These are phyloP conservation scores for Lactarius tabidus DNA, from an alignment of 768 basidiomycete genomes.

Conservation along the genomic window DNA sequence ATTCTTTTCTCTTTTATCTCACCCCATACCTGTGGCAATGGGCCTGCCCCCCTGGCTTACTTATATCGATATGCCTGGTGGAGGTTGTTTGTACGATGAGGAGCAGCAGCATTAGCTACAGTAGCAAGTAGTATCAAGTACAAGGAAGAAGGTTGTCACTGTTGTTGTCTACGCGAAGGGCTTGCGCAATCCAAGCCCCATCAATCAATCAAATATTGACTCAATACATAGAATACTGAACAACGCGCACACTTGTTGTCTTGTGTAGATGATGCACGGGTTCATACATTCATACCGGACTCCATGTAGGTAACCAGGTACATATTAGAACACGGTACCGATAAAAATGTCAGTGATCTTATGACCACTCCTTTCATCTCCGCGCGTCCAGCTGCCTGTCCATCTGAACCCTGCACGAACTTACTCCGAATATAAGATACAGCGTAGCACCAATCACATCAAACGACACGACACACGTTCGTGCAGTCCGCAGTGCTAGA, in stretches of 20 bases:
- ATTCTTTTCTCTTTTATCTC: conserved; percentile 5
- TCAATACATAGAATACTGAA: conserved; percentile 30
- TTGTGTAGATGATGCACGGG: background rate
- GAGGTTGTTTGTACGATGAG: conserved; percentile 14
- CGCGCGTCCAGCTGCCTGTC: background rate
- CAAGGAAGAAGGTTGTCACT: background rate
- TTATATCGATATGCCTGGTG: conserved; percentile 4
- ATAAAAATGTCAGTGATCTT: background rate
- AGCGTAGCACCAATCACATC: background rate
- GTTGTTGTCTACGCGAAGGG: conserved; percentile 40
- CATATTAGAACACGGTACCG: background rate
- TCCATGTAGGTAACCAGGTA: background rate
- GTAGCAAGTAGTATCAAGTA: conserved; percentile 26
- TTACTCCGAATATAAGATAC: background rate
- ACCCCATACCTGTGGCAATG: conserved; percentile 1
- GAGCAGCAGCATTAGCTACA: conserved; percentile 14
- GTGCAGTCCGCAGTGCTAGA: too few relatives aligned
- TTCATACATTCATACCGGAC: background rate
- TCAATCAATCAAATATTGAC: conserved; percentile 23
- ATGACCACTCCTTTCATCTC: background rate
- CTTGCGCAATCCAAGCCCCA: conserved; percentile 48
- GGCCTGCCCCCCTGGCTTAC: background rate
- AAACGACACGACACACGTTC: background rate
- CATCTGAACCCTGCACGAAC: too few relatives aligned
- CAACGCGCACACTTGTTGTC: background rate